Percentiles rank a stretch among this genome's conserved stretches.
phyloP scores from a whole-genome alignment of 1,139 yeast species.

The Sugiyamaella grinbergsii region DNA sequence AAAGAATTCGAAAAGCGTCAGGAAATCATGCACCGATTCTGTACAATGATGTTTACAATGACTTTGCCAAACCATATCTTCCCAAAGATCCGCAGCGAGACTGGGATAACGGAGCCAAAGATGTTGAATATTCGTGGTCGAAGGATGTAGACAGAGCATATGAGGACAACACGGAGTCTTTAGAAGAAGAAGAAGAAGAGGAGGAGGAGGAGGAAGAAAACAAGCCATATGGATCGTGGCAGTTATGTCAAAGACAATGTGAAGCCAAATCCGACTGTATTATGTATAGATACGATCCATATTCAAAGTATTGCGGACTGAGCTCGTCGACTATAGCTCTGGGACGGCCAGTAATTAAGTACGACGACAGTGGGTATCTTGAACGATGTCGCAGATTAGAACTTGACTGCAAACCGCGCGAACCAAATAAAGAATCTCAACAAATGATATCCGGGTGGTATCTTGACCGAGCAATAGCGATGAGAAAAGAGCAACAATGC shows the following conservation, averaged over 20 bases:
- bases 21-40: constrained; percentile 29
- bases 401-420: constrained; percentile 12
- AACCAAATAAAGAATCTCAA: constrained; percentile 14
- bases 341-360: constrained; percentile 34
- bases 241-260: constrained; percentile 36
- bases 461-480: constrained; percentile 32
- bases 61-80: constrained; percentile 40
- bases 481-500: constrained; percentile 34
- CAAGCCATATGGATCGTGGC: constrained; percentile 31
- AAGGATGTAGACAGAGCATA: constrained; percentile 23
- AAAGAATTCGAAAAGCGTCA: constrained; percentile 29
- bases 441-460: constrained; percentile 35
- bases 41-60: constrained; percentile 39
- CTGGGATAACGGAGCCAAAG: constrained; percentile 41
- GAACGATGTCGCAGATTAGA: constrained; percentile 22
- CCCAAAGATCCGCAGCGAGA: constrained; percentile 28
- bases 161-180: too few relatives aligned
- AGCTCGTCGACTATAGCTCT: constrained; percentile 34
- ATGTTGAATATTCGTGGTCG: constrained; percentile 33
- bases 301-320: constrained; percentile 37
- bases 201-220: neutral
- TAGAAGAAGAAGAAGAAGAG: constrained; percentile 11
- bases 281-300: constrained; percentile 40
- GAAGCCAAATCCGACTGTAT: constrained; percentile 33
- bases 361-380: constrained; percentile 24